Conservation (phyloP, 139 green algal genomes). For the Coccomyxa sp. region DNA sequence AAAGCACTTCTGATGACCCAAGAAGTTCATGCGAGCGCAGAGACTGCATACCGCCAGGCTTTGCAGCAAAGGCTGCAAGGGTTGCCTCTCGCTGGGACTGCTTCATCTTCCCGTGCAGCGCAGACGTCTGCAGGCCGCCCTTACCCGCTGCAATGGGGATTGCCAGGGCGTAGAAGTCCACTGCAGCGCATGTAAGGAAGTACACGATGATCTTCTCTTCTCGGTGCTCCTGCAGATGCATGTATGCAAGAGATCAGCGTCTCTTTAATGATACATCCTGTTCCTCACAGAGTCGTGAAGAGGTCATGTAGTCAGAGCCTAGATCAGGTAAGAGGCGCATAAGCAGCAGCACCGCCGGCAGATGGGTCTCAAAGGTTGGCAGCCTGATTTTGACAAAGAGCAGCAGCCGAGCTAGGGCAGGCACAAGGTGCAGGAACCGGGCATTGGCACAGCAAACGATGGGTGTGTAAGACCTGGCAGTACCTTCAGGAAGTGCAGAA, state of each 20-base stretch:
- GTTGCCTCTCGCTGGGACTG: constrained; percentile 67
- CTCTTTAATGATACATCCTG: too few species aligned
- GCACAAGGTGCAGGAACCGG: background rate
- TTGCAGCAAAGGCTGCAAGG: constrained; percentile 58
- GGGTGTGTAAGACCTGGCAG: too few species aligned
- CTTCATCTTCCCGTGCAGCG: constrained; percentile 91
- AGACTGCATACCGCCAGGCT: background rate
- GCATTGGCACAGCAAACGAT: too few species aligned
- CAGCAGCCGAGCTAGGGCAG: background rate
- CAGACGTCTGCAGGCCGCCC: background rate
- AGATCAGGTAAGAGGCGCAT: too few species aligned
- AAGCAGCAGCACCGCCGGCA: too few species aligned
- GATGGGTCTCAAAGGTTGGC: too few species aligned
- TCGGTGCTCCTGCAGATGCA: constrained; percentile 40
- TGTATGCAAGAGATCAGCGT: too few species aligned
- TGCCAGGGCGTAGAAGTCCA: constrained; percentile 61
- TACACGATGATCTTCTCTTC: constrained; percentile 90
- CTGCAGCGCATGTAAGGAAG: constrained; percentile 90
- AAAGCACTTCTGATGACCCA: too few species aligned
- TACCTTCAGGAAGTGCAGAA: constrained; percentile 52
- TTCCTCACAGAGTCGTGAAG: too few species aligned
- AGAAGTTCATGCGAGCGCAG: background rate
- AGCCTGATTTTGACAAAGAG: background rate
- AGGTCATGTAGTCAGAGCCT: too few species aligned
- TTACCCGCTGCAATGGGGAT: background rate